Conservation (phyloP, 2,329 filamentous ascomycete genomes). For the Knufia fluminis region DNA sequence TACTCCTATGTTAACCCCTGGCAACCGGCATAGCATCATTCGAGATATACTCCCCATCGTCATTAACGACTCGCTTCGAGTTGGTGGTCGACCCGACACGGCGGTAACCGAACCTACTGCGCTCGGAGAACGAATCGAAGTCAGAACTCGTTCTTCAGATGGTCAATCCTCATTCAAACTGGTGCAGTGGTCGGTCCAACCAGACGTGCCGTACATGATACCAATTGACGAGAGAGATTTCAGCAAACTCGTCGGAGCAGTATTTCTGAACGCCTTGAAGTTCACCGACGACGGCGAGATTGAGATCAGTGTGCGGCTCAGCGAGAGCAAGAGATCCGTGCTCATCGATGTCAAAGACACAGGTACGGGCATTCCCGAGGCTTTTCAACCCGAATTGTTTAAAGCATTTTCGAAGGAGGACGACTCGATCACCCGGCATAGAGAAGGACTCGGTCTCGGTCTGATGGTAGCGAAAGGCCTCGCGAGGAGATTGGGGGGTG, state of each 20-base stretch:
- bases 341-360: conserved; percentile 57
- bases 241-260: conserved; percentile 54
- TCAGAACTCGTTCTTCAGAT: conserved; percentile 36
- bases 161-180: conserved; percentile 36
- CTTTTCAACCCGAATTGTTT: conserved; percentile 58
- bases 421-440: conserved; percentile 56
- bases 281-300: conserved; percentile 59
- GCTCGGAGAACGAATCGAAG: conserved; percentile 38
- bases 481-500: conserved; percentile 59
- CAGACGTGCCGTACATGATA: conserved; percentile 37
- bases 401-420: conserved; percentile 62
- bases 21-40: conserved; percentile 36
- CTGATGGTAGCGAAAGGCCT: conserved; percentile 64
- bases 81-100: conserved; percentile 40
- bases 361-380: conserved; percentile 57
- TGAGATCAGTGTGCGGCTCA: conserved; percentile 45
- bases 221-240: conserved; percentile 54
- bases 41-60: conserved; percentile 38
- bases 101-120: conserved; percentile 36
- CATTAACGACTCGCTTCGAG: conserved; percentile 40
- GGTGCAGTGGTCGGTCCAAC: conserved; percentile 41
- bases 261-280: conserved; percentile 59
- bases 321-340: conserved; percentile 44
- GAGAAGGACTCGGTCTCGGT: conserved; percentile 60
- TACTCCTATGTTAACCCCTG: conserved; percentile 18